These are phyloP conservation scores for Zygnema circumcarinatum DNA, from an alignment of 139 green algal species.

Conservation along the genomic window DNA sequence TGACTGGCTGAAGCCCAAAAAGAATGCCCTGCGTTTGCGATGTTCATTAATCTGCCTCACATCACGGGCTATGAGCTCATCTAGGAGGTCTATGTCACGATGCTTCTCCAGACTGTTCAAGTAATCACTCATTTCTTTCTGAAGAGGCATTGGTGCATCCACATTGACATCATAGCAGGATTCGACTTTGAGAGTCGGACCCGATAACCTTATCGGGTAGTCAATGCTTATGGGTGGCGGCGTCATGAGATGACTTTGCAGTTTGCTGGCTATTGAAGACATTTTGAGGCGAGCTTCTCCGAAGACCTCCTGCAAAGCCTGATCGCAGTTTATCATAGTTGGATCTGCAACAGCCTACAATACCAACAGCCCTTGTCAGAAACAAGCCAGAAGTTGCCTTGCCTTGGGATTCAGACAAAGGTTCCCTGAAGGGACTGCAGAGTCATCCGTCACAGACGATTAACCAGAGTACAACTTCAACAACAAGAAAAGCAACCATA, in stretches of 20 bases:
- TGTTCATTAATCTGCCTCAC: slow-evolving; percentile 74
- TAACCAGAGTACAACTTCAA: too few species aligned
- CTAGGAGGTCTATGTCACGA: slow-evolving; percentile 46
- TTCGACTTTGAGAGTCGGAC: slow-evolving; percentile 34
- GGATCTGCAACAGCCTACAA: slow-evolving; percentile 28
- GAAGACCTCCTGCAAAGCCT: slow-evolving; percentile 46
- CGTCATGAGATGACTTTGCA: slow-evolving; percentile 38
- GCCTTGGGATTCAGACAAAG: too few species aligned
- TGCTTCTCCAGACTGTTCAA: slow-evolving; percentile 29
- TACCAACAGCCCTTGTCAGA: too few species aligned
- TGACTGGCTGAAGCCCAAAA: slow-evolving; percentile 76
- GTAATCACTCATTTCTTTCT: slow-evolving; percentile 37
- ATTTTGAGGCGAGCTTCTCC: slow-evolving; percentile 26
- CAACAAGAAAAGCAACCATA: too few species aligned
- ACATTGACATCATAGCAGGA: slow-evolving; percentile 71
- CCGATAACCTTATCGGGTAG: slow-evolving; percentile 43
- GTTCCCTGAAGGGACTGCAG: too few species aligned
- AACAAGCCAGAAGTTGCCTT: too few species aligned
- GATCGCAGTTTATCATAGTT: slow-evolving; percentile 59
- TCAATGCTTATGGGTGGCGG: slow-evolving; percentile 46
- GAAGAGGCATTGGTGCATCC: slow-evolving; percentile 43
- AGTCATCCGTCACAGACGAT: too few species aligned
- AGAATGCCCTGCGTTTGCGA: slow-evolving; percentile 70
- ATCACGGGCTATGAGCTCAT: slow-evolving; percentile 41
- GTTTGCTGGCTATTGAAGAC: slow-evolving; percentile 15